Base-by-base conservation (phyloP, 495 filamentous ascomycete species). In the Coniosporium apollinis region DNA sequence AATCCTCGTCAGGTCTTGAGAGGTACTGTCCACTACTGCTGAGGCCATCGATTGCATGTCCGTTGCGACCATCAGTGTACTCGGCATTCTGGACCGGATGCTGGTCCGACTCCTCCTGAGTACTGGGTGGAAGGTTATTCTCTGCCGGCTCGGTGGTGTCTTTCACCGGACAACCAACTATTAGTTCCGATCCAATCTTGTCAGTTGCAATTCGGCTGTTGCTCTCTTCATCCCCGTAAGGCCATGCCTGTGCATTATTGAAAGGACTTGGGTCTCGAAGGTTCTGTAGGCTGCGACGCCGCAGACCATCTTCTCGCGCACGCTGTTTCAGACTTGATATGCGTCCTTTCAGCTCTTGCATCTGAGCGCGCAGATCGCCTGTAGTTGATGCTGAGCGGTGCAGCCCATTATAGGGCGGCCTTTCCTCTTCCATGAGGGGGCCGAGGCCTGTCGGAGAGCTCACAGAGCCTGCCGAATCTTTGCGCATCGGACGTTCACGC, bases 271-370 rank as follows among this genome's bases (percentile, higher is more conserved):
- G 79, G 4, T 80, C 82, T 8, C 84, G 72, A 39, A 94, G 57
- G 54, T 72, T 87, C 44, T 87, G 82, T 34, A 91, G 50, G 51
- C 87, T 94, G 32, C 79, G 72, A 28, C 89, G 69, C 42, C 80
- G 78, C 42, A 93, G 55, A 41, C 68, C 81, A 46, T 94, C 89
- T 41, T 80, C 80, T 32, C 80, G 71, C 4, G 79, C 77, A 51
- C 85, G 79, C 44, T 85, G 72, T 40, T 86, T 74, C 21, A 97
- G 57, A 8, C 65, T 78, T 3, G 86, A 92, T 15, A 97, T 82
- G 45, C 84, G 82, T 33, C 87, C 89, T 47, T 87, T 84, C 17
- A 97, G 61, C 43, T 85, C 85, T 44, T 86, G 76, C 79, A 96
- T 89, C 59, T 97, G 85, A 43, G 86, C 79, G 34, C 81, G 79